A percentile compares a stretch with the other conserved stretches of the same genome.
phyloP scores from a whole-genome alignment of 78 protist genomes.

The Bigelowiella natans region DNA sequence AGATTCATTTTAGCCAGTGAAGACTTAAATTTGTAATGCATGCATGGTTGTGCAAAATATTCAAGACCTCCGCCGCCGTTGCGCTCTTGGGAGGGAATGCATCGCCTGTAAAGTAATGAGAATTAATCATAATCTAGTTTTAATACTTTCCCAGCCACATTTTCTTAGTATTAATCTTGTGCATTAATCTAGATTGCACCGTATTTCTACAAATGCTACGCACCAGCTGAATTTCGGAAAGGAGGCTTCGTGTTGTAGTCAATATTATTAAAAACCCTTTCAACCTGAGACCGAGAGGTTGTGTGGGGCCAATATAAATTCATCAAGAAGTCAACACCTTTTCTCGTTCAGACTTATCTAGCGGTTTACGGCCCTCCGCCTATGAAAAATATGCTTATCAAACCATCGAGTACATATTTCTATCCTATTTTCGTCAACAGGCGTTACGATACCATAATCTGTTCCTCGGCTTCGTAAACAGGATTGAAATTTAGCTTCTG shows the following conservation, averaged over 20 bases:
- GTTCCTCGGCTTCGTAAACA: not conserved
- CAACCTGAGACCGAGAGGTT: not conserved
- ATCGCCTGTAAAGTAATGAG: too few relatives aligned
- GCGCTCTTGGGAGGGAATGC: too few relatives aligned
- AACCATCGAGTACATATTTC: not conserved
- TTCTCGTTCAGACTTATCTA: not conserved
- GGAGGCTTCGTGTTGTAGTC: not conserved
- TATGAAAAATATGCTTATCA: not conserved
- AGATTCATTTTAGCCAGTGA: too few relatives aligned
- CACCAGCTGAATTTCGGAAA: not conserved
- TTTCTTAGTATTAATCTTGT: too few relatives aligned
- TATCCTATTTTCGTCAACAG: not conserved
- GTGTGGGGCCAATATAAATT: not conserved
- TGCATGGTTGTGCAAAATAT: too few relatives aligned
- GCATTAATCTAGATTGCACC: too few relatives aligned
- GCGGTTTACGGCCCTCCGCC: not conserved
- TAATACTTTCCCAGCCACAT: too few relatives aligned
- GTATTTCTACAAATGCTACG: too few relatives aligned
- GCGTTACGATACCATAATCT: not conserved
- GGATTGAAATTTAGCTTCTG: not conserved
- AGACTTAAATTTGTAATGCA: too few relatives aligned
- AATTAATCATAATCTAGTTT: too few relatives aligned
- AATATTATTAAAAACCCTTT: not conserved
- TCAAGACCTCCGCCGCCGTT: too few relatives aligned
- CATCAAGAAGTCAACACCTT: not conserved